Conservation (phyloP, 257 asterid genomes). For the Penstemon newberryi region DNA sequence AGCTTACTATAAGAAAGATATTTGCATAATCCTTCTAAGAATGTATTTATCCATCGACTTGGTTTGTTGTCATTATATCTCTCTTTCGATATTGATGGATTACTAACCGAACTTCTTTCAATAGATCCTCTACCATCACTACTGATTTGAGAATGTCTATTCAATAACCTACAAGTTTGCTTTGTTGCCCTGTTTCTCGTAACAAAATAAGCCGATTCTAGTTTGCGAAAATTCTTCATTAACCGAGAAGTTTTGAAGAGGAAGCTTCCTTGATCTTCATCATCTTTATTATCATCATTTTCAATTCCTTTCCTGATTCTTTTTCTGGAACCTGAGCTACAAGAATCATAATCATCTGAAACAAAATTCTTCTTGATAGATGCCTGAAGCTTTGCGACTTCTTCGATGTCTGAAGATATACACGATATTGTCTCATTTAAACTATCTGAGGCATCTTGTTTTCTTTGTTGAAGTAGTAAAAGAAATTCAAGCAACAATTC, state of each 20-base stretch:
- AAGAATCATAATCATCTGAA: slow-evolving; percentile 58
- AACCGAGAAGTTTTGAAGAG: slow-evolving; percentile 63
- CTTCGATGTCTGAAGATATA: slow-evolving; percentile 77
- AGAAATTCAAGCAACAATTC: slow-evolving; percentile 86
- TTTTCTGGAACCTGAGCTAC: slow-evolving; percentile 67
- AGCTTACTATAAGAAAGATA: slow-evolving; percentile 78
- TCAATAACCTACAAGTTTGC: slow-evolving; percentile 37
- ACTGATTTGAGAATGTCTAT: slow-evolving; percentile 49
- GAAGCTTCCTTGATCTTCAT: slow-evolving; percentile 43
- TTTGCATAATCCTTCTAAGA: slow-evolving; percentile 80
- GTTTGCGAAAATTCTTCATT: slow-evolving; percentile 76
- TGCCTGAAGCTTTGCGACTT: slow-evolving; percentile 62
- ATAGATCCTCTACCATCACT: slow-evolving; percentile 55
- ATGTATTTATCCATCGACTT: slow-evolving; percentile 72
- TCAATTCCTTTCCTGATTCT: slow-evolving; percentile 61
- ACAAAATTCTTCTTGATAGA: slow-evolving; percentile 45
- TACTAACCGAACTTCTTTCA: slow-evolving; percentile 78
- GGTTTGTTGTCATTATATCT: slow-evolving; percentile 44
- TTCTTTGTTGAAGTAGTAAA: slow-evolving; percentile 65
- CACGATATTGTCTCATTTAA: slow-evolving; percentile 64
- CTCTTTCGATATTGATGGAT: slow-evolving; percentile 54
- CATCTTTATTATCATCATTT: slow-evolving; percentile 36
- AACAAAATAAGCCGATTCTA: slow-evolving; percentile 80
- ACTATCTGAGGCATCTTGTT: slow-evolving; percentile 66
- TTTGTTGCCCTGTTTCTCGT: slow-evolving; percentile 56